A percentile compares a stretch with the other conserved stretches of the same genome.
Evolutionary conservation across 805 yeast genomes (phyloP).

Genomic region (Pichia pseudocactophila): DNA sequence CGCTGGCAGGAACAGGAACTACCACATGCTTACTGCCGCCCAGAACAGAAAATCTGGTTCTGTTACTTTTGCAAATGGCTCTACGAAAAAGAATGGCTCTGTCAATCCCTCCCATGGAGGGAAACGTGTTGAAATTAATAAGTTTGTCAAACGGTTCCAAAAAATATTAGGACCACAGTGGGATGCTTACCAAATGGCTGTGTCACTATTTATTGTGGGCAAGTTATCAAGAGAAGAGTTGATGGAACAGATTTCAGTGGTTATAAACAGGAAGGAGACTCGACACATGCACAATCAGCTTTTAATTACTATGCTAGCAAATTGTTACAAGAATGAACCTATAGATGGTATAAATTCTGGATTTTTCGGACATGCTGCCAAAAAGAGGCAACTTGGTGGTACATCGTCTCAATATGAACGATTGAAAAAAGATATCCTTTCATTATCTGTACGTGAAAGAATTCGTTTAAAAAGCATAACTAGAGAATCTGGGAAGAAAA

Average conservation of each 20-base stretch:
- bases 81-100: neutral
- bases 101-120: constrained; percentile 2
- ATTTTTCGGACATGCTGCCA: constrained; percentile 37
- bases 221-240: constrained; percentile 72
- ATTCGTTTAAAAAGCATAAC: constrained; percentile 76
- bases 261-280: constrained; percentile 39
- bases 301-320: constrained; percentile 72
- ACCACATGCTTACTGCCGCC: neutral
- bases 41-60: neutral
- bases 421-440: constrained; percentile 78
- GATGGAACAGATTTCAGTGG: constrained; percentile 45
- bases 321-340: constrained; percentile 71
- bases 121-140: constrained; percentile 49
- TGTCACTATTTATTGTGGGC: constrained; percentile 70
- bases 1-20: too few relatives aligned
- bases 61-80: neutral
- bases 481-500: constrained; percentile 72
- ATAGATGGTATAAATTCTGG: constrained; percentile 41
- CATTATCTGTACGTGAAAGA: constrained; percentile 76
- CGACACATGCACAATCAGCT: constrained; percentile 74
- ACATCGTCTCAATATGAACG: constrained; percentile 68
- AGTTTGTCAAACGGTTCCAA: constrained; percentile 65
- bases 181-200: constrained; percentile 77
- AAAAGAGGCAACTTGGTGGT: constrained; percentile 40
- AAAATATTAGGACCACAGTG: constrained; percentile 66